Evolutionary conservation across 257 asterid genomes (phyloP), one percentile per base, ranked within the genome.

Genomic region (Eustoma russellianum): DNA sequence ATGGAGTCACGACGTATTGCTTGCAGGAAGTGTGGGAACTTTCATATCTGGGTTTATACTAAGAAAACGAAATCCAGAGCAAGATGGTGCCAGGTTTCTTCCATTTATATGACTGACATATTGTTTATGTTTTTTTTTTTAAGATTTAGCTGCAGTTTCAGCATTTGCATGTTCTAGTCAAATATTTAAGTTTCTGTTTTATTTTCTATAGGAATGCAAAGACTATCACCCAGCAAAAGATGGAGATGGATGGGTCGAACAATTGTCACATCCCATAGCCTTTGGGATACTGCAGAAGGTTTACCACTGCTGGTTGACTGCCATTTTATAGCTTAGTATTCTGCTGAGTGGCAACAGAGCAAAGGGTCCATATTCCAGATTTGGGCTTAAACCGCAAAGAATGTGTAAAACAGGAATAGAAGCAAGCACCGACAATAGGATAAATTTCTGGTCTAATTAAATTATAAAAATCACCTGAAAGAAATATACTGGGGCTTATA

Each of bases 211-310:
- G 98, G 98, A 91, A 60, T 91, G 98, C 74, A 73, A 76, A 70
- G 95, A 91, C 70, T 87, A 80, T 63, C 98, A 91, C 79, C 89
- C 33, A 57, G 96, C 96, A 50, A 91, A 84, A 78, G 96, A 91
- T 53, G 98, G 98, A 57, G 96, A 91, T 59, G 98, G 98, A 62
- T 91, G 98, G 98, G 95, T 91, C 16, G 98, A 91, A 68, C 96
- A 91, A 70, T 71, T 92, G 60, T 79, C 92, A 38, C 95, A 77
- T 46, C 93, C 95, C 58, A 64, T 91, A 57, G 62, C 87, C 62
- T 91, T 84, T 53, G 98, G 98, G 62, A 54, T 87, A 40, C 76
- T 90, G 55, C 93, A 83, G 77, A 88, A 86, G 88, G 98, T 83
- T 60, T 49, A 57, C 33, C 61, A 34, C 46, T 45, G 6, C 46